phyloP scores from a whole-genome alignment of 176 grass and related monocot species.

The Paspalum vaginatum region DNA sequence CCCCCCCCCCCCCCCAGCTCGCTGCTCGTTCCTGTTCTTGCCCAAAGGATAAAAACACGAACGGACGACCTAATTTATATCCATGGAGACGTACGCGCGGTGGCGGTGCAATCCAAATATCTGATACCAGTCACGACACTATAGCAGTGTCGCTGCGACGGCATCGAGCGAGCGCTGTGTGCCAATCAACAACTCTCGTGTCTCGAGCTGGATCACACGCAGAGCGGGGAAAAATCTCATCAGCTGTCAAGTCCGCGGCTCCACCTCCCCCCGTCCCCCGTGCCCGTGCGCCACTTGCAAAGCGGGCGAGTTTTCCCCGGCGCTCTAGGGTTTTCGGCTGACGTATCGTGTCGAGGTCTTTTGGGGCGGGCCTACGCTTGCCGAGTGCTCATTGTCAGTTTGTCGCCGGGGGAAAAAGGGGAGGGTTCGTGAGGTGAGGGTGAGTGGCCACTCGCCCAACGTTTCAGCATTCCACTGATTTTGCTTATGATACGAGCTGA shows the following conservation, averaged over 20 bases:
- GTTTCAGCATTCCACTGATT: neutral
- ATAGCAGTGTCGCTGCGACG: neutral
- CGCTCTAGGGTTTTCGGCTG: neutral
- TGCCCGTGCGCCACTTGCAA: neutral
- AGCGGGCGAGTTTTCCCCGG: neutral
- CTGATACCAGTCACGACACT: neutral
- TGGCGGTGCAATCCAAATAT: neutral
- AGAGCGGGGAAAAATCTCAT: neutral
- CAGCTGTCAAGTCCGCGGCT: neutral
- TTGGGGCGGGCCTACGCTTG: neutral
- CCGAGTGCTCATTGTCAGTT: neutral
- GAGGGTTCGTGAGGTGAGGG: neutral
- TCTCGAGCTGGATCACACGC: neutral
- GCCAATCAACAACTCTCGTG: neutral
- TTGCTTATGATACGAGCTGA: neutral
- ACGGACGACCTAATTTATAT: neutral
- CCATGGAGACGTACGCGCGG: neutral
- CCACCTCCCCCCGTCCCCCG: neutral
- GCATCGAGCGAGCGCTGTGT: neutral
- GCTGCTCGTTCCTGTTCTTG: neutral
- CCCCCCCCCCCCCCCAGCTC: too few species aligned
- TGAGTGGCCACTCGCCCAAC: neutral
- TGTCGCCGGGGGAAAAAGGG: neutral
- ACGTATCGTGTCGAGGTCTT: neutral
- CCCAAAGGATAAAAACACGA: neutral